Conservation (phyloP, 306 rosid genomes). For the Pterocarpus santalinus region DNA sequence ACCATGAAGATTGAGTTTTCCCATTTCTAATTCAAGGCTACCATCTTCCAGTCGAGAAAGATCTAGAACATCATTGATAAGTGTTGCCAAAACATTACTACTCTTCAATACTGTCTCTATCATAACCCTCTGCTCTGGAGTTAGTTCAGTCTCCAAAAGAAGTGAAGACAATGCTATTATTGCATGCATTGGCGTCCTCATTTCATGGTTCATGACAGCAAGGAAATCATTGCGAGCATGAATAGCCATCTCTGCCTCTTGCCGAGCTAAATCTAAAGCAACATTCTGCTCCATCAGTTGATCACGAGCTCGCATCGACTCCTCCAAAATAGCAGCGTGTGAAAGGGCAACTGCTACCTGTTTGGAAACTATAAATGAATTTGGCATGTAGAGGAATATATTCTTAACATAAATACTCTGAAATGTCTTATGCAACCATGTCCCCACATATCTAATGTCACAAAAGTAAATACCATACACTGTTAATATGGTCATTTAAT, state of each 20-base stretch:
- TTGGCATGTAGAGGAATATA: slow-evolving; percentile 38
- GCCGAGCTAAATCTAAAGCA: slow-evolving; percentile 85
- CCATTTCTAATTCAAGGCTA: slow-evolving; percentile 80
- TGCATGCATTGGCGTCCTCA: slow-evolving; percentile 98
- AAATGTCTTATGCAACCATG: slow-evolving; percentile 28
- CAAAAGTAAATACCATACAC: slow-evolving; percentile 16
- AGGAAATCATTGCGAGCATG: slow-evolving; percentile 94
- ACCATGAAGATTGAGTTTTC: slow-evolving; percentile 78
- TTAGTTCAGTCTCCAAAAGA: slow-evolving; percentile 84
- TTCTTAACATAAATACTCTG: background rate
- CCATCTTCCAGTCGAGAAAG: slow-evolving; percentile 98
- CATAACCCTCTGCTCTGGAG: slow-evolving; percentile 87
- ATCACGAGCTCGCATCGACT: slow-evolving; percentile 90
- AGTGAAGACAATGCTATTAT: slow-evolving; percentile 87
- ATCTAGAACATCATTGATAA: slow-evolving; percentile 86
- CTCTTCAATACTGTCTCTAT: slow-evolving; percentile 84
- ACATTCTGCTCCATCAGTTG: slow-evolving; percentile 87
- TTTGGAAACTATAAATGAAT: slow-evolving; percentile 42
- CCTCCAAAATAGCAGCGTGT: slow-evolving; percentile 96
- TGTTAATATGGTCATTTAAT: slow-evolving; percentile 31
- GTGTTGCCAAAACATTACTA: slow-evolving; percentile 84
- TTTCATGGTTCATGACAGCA: slow-evolving; percentile 95
- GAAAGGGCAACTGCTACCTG: slow-evolving; percentile 99
- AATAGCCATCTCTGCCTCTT: slow-evolving; percentile 91
- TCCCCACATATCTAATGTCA: slow-evolving; percentile 31